Base-by-base conservation (phyloP, 352 stramenopile genomes). In the Phytopythium sindhum region DNA sequence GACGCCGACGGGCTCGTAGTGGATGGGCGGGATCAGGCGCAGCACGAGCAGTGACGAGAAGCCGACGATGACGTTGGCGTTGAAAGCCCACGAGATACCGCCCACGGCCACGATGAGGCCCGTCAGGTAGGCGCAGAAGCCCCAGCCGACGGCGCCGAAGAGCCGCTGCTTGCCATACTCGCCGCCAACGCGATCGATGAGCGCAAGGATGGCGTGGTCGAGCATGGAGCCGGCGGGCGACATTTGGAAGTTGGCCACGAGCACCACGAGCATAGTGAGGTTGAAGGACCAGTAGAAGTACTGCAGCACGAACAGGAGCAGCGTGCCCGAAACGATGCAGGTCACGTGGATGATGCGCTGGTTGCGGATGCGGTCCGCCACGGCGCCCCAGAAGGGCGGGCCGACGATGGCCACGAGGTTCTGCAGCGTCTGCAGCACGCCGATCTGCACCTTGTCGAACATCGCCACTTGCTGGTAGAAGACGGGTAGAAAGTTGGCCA, bases 111-210 rank as follows among this genome's bases (percentile, higher is more conserved):
- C 83, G 42, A 89, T 66, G 51, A 91, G 65, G 0, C 83, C 81
- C n/a, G 83, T 84, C 48, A 92, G 60, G 71, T 92, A 94, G 11
- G 83, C 86, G 26, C 71, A 67, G 21, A 69, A 52, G 10, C 86
- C 86, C 62, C 81, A 94, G 29, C 86, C 86, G 33, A 94, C 69
- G 2, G 86, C 83, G 33, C 83, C 86, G 57, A 90, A 92, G 59
- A 94, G 72, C 0, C 86, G 83, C 67, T 94, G 86, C 68, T 91
- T 92, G 69, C 86, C 86, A 65, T 92, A 94, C 66, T 94, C 86
- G 19, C 83, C 84, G 47, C 86, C 83, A 53, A 88, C 72, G 31
- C 81, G 80, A 37, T 81, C 71, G 48, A 92, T 69, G 47, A 94
- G 70, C 42, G 84, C 75, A 11, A 94, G 66, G 33, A 92, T 70